Evolutionary conservation across 202 grass and related monocot genomes (phyloP), one percentile per base, ranked within the genome.

Genomic region (Bolboschoenoplectus hybrid): DNA sequence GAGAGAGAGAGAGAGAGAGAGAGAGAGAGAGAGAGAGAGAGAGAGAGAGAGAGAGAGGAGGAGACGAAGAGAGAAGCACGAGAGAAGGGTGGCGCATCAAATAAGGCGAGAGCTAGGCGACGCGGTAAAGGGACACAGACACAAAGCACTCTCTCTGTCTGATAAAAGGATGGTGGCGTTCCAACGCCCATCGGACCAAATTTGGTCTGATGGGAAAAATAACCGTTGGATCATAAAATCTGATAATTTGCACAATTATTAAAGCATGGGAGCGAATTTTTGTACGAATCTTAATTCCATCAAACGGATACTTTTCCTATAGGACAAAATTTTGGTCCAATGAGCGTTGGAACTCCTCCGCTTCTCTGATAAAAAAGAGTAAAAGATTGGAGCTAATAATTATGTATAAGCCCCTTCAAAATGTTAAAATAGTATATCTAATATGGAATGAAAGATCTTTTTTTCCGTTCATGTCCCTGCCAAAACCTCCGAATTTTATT

Each of bases 31-130:
- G n/a, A n/a, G n/a, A n/a, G n/a, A n/a, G n/a, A n/a, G 14, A 7
- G 50, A 17, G 60, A 66, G 14, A 34, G 17, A 67, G 39, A 55
- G 71, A 32, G 36, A 56, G 26, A 8, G 32, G 3, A 62, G 36
- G 51, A 69, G 77, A 82, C 44, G 26, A 76, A 39, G 65, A 67
- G 77, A 87, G 63, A 13, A 36, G 76, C 63, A 60, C 34, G 47
- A 78, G 9, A 69, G 36, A 16, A 87, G 11, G 45, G 58, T 86
- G 72, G 85, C 85, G 71, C 58, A 64, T 44, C 9, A 86, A 86
- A 80, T 55, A 86, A 63, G 71, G 73, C 72, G 72, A 86, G 72
- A 73, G 20, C 46, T 32, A 55, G 70, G 84, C 84, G 50, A 76
- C 73, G 73, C 85, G 58, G 75, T 79, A 67, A 80, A 60, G 26